These are phyloP conservation scores for Heliamphora exappendiculata DNA, from an alignment of 148 eudicot genomes.

Conservation along the genomic window DNA sequence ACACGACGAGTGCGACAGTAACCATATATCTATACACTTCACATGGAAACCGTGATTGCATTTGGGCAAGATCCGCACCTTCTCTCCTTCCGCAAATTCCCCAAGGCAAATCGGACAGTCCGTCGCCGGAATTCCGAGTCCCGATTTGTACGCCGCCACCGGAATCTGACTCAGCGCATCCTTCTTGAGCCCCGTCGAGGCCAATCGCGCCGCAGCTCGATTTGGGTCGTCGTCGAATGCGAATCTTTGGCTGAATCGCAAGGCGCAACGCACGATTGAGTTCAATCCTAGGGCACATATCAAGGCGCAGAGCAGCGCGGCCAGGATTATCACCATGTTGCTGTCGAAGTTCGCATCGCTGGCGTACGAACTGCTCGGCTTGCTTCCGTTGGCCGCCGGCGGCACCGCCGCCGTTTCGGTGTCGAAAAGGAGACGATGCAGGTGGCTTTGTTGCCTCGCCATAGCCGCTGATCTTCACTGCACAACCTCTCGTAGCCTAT, in stretches of 20 bases:
- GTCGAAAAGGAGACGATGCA: background rate
- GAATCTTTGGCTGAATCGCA: conserved; percentile 6
- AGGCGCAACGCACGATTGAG: conserved; percentile 16
- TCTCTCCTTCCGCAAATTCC: conserved; percentile 18
- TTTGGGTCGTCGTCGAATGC: background rate
- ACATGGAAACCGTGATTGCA: conserved; percentile 21
- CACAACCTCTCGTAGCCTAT: too few species aligned
- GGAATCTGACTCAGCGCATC: conserved; percentile 13
- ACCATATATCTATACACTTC: conserved; percentile 22
- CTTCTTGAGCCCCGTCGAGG: conserved; percentile 8
- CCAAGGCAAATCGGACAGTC: conserved; percentile 27
- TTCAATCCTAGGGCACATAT: conserved; percentile 21
- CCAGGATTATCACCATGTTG: conserved; percentile 23
- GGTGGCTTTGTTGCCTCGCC: background rate
- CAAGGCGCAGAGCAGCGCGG: conserved; percentile 22
- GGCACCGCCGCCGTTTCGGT: background rate
- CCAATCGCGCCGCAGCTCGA: background rate
- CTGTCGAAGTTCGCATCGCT: conserved; percentile 16
- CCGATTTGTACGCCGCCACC: conserved; percentile 9
- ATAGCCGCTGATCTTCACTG: too few species aligned
- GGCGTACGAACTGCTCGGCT: background rate
- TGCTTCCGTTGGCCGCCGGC: background rate
- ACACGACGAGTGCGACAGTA: conserved; percentile 18
- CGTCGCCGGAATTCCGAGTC: background rate
- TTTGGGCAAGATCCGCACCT: conserved; percentile 16